Percentiles rank a stretch among this genome's conserved stretches.
Evolutionary conservation across 108 stramenopile genomes (phyloP).

Genomic region (Parietichytrium sp.): DNA sequence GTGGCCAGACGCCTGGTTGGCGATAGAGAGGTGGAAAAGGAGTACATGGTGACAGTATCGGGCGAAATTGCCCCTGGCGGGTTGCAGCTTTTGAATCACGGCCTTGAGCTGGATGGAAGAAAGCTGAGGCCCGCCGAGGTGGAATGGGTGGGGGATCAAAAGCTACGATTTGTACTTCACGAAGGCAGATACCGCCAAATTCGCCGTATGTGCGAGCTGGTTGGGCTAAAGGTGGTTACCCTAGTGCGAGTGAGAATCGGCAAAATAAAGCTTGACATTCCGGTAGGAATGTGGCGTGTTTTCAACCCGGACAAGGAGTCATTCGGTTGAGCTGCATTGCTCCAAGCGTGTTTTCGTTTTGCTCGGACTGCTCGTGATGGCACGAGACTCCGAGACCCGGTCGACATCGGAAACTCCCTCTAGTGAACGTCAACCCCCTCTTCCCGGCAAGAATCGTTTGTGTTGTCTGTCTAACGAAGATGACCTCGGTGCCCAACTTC

Average conservation of each 20-base stretch:
- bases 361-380: too few species aligned
- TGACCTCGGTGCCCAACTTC: too few species aligned
- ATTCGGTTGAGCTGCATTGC: too few species aligned
- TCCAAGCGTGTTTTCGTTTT: too few species aligned
- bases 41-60: not conserved
- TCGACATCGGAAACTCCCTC: too few species aligned
- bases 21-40: not conserved
- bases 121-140: not conserved
- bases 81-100: not conserved
- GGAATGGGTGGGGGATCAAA: not conserved
- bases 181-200: slow-evolving; percentile 9
- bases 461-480: too few species aligned
- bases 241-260: not conserved
- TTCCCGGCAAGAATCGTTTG: too few species aligned
- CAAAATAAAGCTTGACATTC: not conserved
- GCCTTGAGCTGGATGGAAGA: not conserved
- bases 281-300: not conserved
- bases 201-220: slow-evolving; percentile 7
- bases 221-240: not conserved
- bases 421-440: too few species aligned
- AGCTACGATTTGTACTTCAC: not conserved
- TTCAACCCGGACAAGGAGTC: not conserved
- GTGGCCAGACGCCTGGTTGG: not conserved
- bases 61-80: not conserved
- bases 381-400: too few species aligned